phyloP scores from a whole-genome alignment of 2,329 filamentous ascomycete genomes.

The Colletotrichum spaethianum region DNA sequence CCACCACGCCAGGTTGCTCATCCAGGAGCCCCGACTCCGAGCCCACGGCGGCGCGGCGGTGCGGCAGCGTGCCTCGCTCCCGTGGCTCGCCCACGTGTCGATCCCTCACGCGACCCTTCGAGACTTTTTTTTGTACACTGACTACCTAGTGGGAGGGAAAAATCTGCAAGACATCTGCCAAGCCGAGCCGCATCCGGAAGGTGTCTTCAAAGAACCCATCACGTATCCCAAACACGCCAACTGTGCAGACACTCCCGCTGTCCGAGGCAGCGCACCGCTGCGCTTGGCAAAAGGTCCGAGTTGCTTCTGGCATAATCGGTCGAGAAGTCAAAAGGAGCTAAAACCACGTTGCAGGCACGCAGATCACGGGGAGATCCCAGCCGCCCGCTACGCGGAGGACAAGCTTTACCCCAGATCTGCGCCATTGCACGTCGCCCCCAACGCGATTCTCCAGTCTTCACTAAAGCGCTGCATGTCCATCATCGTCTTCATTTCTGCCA shows the following conservation, averaged over 20 bases:
- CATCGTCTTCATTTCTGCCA: constrained; percentile 11
- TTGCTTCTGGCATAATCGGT: constrained; percentile 17
- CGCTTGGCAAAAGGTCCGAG: constrained; percentile 13
- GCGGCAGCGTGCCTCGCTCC: constrained; percentile 11
- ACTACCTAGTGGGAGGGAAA: not conserved
- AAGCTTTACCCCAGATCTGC: constrained; percentile 26
- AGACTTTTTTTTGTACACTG: not conserved
- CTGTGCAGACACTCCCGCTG: not conserved
- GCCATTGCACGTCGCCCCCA: not conserved
- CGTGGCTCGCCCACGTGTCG: constrained; percentile 5
- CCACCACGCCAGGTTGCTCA: not conserved
- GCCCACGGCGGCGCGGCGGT: constrained; percentile 7
- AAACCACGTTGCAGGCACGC: not conserved
- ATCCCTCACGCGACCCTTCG: constrained; percentile 1
- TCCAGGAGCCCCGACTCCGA: not conserved
- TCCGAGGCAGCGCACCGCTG: not conserved
- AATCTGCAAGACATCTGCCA: not conserved
- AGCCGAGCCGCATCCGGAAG: not conserved
- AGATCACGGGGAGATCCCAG: constrained; percentile 6
- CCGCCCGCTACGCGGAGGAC: not conserved
- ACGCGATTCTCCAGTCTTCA: not conserved
- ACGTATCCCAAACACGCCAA: not conserved
- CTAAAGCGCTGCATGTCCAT: not conserved
- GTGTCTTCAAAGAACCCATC: not conserved
- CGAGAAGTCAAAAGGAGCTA: constrained; percentile 10